These are phyloP conservation scores for Gynochthodes officinalis DNA, from an alignment of 257 asterid genomes.

Conservation along the genomic window DNA sequence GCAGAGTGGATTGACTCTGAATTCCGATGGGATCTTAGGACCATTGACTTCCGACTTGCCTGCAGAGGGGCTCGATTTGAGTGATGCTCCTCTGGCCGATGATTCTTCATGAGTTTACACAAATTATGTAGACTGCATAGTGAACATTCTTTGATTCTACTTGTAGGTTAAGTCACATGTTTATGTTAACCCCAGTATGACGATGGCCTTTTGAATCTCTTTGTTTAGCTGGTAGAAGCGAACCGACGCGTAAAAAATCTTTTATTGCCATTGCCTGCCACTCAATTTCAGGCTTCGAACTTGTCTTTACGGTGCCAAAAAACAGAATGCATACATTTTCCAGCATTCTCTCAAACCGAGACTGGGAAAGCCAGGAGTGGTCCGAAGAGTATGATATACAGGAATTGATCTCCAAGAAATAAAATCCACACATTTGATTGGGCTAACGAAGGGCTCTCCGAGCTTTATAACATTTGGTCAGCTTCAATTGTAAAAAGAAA, in stretches of 20 bases:
- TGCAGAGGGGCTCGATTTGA: constrained; percentile 74
- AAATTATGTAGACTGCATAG: neutral
- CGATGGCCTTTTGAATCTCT: neutral
- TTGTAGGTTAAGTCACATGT: neutral
- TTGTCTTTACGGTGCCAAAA: too few relatives aligned
- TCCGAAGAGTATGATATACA: too few relatives aligned
- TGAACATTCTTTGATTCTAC: constrained; percentile 2
- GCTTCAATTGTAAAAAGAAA: too few relatives aligned
- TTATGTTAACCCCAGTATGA: neutral
- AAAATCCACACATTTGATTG: neutral
- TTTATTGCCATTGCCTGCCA: too few relatives aligned
- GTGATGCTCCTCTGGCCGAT: constrained; percentile 68
- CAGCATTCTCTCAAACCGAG: too few relatives aligned
- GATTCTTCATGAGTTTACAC: constrained; percentile 32
- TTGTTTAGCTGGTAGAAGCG: too few relatives aligned
- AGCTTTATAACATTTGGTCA: neutral
- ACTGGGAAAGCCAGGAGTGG: too few relatives aligned
- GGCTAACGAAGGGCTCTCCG: neutral
- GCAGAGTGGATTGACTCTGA: constrained; percentile 93
- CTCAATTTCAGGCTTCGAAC: too few relatives aligned
- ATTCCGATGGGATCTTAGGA: constrained; percentile 85
- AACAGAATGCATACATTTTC: too few relatives aligned
- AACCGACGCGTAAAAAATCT: too few relatives aligned
- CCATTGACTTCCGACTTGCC: constrained; percentile 83
- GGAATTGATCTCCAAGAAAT: neutral